phyloP scores from a whole-genome alignment of 2,329 filamentous ascomycete species.

The Phialophora expanda region DNA sequence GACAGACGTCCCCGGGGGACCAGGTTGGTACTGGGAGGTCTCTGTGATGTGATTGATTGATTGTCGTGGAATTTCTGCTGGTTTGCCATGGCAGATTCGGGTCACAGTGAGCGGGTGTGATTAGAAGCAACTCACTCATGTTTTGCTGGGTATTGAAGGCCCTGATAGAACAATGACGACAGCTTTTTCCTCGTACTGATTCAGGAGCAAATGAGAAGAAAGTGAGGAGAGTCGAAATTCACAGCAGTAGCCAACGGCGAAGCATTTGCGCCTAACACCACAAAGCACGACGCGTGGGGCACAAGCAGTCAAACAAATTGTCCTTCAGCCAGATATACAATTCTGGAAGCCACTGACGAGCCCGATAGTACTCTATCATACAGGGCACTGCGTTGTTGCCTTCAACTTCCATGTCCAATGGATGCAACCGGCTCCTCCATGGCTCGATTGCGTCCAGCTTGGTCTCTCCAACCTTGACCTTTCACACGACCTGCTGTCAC shows the following conservation, averaged over 20 bases:
- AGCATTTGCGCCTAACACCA: not conserved
- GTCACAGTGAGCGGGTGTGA: not conserved
- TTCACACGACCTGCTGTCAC: slow-evolving; percentile 27
- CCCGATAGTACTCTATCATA: not conserved
- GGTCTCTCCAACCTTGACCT: slow-evolving; percentile 14
- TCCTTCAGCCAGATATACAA: not conserved
- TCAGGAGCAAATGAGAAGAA: not conserved
- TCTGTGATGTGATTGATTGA: not conserved
- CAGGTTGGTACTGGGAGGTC: not conserved
- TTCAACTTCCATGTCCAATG: slow-evolving; percentile 30
- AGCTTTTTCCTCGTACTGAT: not conserved
- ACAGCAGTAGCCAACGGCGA: not conserved
- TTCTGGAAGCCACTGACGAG: not conserved
- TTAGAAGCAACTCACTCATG: not conserved
- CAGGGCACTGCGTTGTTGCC: not conserved
- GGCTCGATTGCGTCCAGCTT: slow-evolving; percentile 18
- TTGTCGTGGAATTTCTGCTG: not conserved
- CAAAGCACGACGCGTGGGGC: not conserved
- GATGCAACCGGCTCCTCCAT: slow-evolving; percentile 22
- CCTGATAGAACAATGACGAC: not conserved
- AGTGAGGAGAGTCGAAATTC: not conserved
- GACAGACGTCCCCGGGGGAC: not conserved
- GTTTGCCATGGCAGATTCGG: not conserved
- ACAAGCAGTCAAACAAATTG: not conserved
- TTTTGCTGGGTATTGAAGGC: not conserved